A percentile compares a stretch with the other conserved stretches of the same genome.
These are phyloP conservation scores for Breviolum minutum DNA, from an alignment of 73 alveolate genomes.

Conservation along the genomic window DNA sequence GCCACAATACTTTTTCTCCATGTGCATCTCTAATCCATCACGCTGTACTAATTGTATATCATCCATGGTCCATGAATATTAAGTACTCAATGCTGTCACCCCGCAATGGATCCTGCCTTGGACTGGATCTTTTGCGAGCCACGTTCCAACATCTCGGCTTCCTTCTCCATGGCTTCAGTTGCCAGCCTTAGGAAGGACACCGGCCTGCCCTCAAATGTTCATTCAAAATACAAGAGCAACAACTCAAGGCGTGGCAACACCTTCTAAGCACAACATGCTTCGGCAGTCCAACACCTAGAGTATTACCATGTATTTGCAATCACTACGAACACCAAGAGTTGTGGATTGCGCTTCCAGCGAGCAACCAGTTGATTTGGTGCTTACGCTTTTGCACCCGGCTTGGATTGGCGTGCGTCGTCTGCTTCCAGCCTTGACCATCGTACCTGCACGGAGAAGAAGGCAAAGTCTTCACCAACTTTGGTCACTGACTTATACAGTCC, in stretches of 20 bases:
- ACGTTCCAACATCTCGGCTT: conserved; percentile 74
- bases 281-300: no score
- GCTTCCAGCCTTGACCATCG: conserved; percentile 65
- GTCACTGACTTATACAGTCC: no score
- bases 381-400: conserved; percentile 65
- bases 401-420: conserved; percentile 91
- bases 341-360: neutral
- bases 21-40: neutral
- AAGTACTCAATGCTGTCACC: neutral
- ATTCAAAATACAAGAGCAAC: no score
- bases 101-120: conserved; percentile 12
- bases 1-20: neutral
- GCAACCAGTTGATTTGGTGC: conserved; percentile 92
- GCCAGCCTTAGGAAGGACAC: conserved; percentile 35
- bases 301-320: neutral
- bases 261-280: no score
- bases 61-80: neutral
- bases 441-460: conserved; percentile 1
- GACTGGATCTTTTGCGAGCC: conserved; percentile 53
- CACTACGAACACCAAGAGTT: no score
- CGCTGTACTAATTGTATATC: neutral
- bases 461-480: no score
- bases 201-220: no score
- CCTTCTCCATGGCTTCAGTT: conserved; percentile 92
- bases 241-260: no score